Base-by-base conservation (phyloP, 192 early-diverging fungal genomes). In the Coemansia pectinata region DNA sequence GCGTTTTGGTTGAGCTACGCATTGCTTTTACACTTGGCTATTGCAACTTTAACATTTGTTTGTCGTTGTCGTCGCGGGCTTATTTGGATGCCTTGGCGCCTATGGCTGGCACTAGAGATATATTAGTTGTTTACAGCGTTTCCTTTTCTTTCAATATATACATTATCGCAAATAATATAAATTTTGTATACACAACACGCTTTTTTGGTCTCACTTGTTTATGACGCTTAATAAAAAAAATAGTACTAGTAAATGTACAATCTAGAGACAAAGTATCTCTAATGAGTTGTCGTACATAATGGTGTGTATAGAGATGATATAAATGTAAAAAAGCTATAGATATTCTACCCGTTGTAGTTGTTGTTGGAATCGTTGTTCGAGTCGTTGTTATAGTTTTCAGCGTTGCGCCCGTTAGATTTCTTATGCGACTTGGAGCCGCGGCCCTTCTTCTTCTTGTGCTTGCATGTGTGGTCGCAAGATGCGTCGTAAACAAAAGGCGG, bases 401-500 rank as follows among this genome's bases (percentile, higher is more conserved):
- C 55, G 55, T 47, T 47, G 31, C 39, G n/a, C 25, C 58, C 25
- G 4, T 62, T 19, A 12, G 62, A 47, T 21, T 67, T 45, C 23
- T 72, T 55, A 39, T 52, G 42, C 19, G 47, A 58, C 55, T 58
- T 58, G 11, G 55, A 31, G 10, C 27, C 55, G 55, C 17, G 25
- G 12, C 55, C 29, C 58, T 67, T 62, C 8, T 72, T 72, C 11
- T 63, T 29, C 36, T 73, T 73, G 40, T 59, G 8, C 10, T 47
- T 31, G 31, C 62, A 44, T 10, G 52, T 33, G 53, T 74, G 60
- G 21, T 62, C 53, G 62, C 72, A 58, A 15, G 55, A 69, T 36
- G 63, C 72, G 27, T 78, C 76, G 59, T 78, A 78, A 14, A 78
- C 68, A 60, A 58, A 78, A 12, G 72, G 72, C 11, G 72, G 72